Base-by-base conservation (phyloP, 164 flowering plant genomes). In the Annona squamosa region DNA sequence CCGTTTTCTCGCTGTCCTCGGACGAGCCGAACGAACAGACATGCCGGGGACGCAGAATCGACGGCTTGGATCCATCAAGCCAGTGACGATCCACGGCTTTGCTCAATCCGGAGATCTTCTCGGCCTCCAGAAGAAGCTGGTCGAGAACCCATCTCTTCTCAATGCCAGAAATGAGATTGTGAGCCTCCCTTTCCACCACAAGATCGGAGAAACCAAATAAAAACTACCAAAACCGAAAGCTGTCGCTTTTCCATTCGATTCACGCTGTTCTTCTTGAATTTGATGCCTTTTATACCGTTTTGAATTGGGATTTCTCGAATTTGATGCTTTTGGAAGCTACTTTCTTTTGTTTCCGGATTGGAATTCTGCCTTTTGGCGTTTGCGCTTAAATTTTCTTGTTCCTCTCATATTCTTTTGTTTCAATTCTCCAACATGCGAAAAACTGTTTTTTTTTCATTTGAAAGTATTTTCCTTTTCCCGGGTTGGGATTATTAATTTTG, bases 121-220 rank as follows among this genome's bases (percentile, higher is more conserved):
- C 57, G 77, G 76, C 41, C 78, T 93, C 66, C 88, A 85, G 85
- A 89, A 76, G 83, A 77, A 87, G 64, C 86, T 96, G 41, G 77
- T 79, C 0, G 88, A 81, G 64, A 88, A 88, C 74, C 97, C 99
- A 17, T 84, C 89, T 69, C 94, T 96, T 73, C 88, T 96, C 79
- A 91, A 93, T 63, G 91, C 91, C 10, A 78, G 89, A 44, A 96
- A 96, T 76, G 86, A 90, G 44, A 87, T 96, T 64, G 99, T 96
- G 85, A 79, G 89, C 4, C 72, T 80, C 76, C 61, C 65, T 3
- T 48, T 52, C 17, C 13, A 10, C 10, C 3, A 52, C 3, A 13
- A 7, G 13, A 52, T 9, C 13, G 9, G 13, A 52, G 59, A 52
- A 52, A 52, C 0, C 13, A 16, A 16, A 7, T 9, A 52, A 16